Evolutionary conservation across 768 basidiomycete genomes (phyloP).

Genomic region (Suillus brevipes): DNA sequence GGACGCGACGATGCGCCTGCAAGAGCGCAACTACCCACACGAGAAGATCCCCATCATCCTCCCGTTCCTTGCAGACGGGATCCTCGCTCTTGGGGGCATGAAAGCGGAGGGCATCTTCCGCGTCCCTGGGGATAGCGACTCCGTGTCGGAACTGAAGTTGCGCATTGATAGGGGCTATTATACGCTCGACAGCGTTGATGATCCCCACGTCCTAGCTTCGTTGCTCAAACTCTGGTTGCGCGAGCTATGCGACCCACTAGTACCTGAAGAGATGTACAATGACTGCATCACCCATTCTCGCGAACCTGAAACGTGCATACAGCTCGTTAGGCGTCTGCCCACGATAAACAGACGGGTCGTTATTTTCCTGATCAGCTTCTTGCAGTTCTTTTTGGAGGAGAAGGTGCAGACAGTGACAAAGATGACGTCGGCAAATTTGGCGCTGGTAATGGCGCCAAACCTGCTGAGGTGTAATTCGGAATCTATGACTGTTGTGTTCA

Average conservation of each 20-base stretch:
- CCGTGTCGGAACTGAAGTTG: slow-evolving; percentile 83
- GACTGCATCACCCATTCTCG: slow-evolving; percentile 75
- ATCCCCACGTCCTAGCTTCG: slow-evolving; percentile 87
- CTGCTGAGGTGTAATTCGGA: slow-evolving; percentile 83
- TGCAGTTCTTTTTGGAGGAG: slow-evolving; percentile 85
- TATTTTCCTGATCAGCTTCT: slow-evolving; percentile 85
- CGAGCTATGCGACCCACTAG: slow-evolving; percentile 88
- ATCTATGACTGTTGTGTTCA: slow-evolving; percentile 86
- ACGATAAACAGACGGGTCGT: slow-evolving; percentile 85
- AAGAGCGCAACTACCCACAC: slow-evolving; percentile 82
- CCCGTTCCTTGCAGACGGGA: slow-evolving; percentile 90
- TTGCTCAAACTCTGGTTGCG: slow-evolving; percentile 92
- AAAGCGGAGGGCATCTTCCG: slow-evolving; percentile 91
- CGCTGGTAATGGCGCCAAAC: slow-evolving; percentile 92
- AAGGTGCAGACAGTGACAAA: slow-evolving; percentile 72
- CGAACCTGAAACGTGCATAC: slow-evolving; percentile 68
- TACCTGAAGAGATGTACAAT: slow-evolving; percentile 90
- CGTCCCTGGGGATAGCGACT: slow-evolving; percentile 87
- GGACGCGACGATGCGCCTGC: slow-evolving; percentile 78
- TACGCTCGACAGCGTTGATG: slow-evolving; percentile 85
- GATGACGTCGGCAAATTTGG: slow-evolving; percentile 88
- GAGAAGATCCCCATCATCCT: slow-evolving; percentile 90
- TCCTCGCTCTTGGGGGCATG: slow-evolving; percentile 83
- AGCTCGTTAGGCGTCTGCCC: slow-evolving; percentile 75
- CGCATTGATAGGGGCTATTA: slow-evolving; percentile 92